Percentiles rank a stretch among this genome's conserved stretches.
Evolutionary conservation across 371 early-diverging fungal genomes (phyloP).

Genomic region (Smittium culicis): DNA sequence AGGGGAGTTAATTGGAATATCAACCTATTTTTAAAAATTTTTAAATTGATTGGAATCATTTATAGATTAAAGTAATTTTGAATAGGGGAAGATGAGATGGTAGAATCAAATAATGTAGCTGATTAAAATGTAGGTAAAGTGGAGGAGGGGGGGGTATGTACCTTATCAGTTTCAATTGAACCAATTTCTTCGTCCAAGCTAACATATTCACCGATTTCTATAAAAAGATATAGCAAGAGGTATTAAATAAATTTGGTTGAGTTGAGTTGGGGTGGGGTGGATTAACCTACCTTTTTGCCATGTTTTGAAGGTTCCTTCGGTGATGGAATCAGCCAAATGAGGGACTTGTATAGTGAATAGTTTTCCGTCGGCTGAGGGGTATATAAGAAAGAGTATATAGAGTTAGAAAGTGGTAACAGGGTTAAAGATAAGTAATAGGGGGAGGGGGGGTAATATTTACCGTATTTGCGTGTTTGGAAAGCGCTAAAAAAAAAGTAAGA

Average conservation of each 20-base stretch:
- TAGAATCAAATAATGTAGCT: too few species aligned
- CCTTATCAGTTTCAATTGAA: slow-evolving; percentile 96
- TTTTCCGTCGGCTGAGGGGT: slow-evolving; percentile 24
- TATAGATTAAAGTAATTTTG: too few species aligned
- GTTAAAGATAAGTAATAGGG: not conserved
- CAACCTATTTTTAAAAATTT: slow-evolving; percentile 43
- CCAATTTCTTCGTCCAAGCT: slow-evolving; percentile 88
- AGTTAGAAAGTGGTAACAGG: not conserved
- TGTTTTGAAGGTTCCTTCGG: slow-evolving; percentile 87
- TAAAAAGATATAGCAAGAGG: not conserved
- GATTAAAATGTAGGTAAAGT: too few species aligned
- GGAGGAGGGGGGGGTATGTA: too few species aligned
- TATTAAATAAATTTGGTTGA: too few species aligned
- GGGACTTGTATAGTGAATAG: slow-evolving; percentile 79
- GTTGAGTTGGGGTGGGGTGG: not conserved
- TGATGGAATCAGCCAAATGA: slow-evolving; percentile 93
- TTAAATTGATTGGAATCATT: too few species aligned
- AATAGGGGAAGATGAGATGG: too few species aligned
- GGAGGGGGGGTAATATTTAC: not conserved
- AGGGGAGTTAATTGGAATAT: slow-evolving; percentile 89
- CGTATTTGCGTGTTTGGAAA: not conserved
- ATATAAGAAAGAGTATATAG: not conserved
- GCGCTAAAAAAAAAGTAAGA: not conserved
- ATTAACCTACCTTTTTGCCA: slow-evolving; percentile 83
- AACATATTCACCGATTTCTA: slow-evolving; percentile 91